phyloP scores from a whole-genome alignment of 768 basidiomycete genomes.

The Podaxis sp. region DNA sequence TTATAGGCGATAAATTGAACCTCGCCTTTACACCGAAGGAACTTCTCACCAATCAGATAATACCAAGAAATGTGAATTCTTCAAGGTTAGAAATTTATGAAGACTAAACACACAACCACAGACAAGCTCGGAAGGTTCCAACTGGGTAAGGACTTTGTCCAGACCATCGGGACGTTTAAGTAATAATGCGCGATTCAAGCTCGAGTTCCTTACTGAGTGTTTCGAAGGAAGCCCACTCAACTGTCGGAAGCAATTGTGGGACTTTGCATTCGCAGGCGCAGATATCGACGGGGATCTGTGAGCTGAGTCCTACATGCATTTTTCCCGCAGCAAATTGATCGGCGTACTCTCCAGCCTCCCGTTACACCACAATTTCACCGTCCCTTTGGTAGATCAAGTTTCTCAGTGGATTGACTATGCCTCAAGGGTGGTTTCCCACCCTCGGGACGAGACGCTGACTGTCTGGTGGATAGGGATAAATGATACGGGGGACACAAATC shows the following conservation, averaged over 20 bases:
- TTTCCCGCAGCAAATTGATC: neutral
- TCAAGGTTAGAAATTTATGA: neutral
- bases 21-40: constrained; percentile 40
- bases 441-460: constrained; percentile 39
- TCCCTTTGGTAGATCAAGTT: constrained; percentile 48
- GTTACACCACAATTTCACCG: constrained; percentile 44
- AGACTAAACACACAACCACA: constrained; percentile 18
- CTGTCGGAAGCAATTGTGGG: constrained; percentile 49
- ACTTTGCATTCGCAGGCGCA: constrained; percentile 55
- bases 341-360: constrained; percentile 33
- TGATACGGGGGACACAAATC: constrained; percentile 50
- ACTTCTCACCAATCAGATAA: constrained; percentile 41
- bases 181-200: constrained; percentile 24
- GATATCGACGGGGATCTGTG: constrained; percentile 42
- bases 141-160: constrained; percentile 36
- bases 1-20: constrained; percentile 46
- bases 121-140: constrained; percentile 55
- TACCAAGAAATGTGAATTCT: constrained; percentile 39
- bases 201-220: constrained; percentile 54
- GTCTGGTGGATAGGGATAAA: constrained; percentile 63
- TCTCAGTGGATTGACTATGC: constrained; percentile 47
- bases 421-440: constrained; percentile 42
- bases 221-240: constrained; percentile 39
- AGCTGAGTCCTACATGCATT: constrained; percentile 11
- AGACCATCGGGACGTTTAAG: neutral